Percentiles rank a stretch among this genome's conserved stretches.
Evolutionary conservation across 306 rosid genomes (phyloP).

Genomic region (barrel medic (Medicago truncatula)): DNA sequence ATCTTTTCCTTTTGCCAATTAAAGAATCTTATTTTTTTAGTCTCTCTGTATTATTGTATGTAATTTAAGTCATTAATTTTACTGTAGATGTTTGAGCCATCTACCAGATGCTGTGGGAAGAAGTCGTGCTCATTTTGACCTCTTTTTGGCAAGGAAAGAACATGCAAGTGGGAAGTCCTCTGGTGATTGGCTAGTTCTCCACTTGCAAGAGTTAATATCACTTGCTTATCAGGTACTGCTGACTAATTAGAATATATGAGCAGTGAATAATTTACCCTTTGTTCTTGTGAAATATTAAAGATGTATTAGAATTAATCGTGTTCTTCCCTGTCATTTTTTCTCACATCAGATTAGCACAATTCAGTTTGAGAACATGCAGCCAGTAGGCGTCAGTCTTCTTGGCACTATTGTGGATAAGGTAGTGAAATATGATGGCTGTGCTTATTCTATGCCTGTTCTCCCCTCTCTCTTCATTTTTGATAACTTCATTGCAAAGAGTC

Average conservation of each 20-base stretch:
- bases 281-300: constrained; percentile 22
- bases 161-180: constrained; percentile 51
- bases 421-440: constrained; percentile 37
- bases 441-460: constrained; percentile 27
- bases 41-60: neutral
- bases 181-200: constrained; percentile 87
- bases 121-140: constrained; percentile 91
- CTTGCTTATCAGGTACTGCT: constrained; percentile 93
- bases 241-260: constrained; percentile 29
- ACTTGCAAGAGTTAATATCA: constrained; percentile 93
- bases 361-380: constrained; percentile 96
- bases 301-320: constrained; percentile 32
- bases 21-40: constrained; percentile 25
- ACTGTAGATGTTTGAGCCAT: constrained; percentile 87
- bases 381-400: constrained; percentile 89
- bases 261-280: constrained; percentile 29
- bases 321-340: neutral
- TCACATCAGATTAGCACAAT: constrained; percentile 83
- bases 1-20: neutral
- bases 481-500: neutral
- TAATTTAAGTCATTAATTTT: constrained; percentile 38
- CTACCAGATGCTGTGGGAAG: constrained; percentile 91
- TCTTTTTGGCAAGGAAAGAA: constrained; percentile 76
- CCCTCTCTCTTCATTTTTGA: neutral
- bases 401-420: constrained; percentile 90